Evolutionary conservation across 1,139 yeast species (phyloP).

Genomic region (Pichia kudriavzevii): DNA sequence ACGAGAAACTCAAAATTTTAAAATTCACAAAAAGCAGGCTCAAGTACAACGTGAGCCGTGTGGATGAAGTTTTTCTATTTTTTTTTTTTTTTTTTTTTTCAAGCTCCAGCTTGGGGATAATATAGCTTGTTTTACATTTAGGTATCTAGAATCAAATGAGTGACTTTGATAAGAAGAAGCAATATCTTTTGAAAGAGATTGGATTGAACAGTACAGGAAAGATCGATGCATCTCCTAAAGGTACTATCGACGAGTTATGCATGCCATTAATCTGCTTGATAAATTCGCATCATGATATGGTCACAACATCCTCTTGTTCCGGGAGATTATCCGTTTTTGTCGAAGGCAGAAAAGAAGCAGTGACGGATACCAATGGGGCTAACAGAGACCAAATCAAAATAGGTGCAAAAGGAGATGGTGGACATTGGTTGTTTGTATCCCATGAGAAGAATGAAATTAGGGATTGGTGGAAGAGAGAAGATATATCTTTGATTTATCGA

Average conservation of each 20-base stretch:
- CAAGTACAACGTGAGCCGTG: too few relatives aligned
- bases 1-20: too few relatives aligned
- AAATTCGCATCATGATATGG: conserved; percentile 58
- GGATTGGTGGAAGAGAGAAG: conserved; percentile 38
- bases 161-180: conserved; percentile 59
- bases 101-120: too few relatives aligned
- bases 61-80: too few relatives aligned
- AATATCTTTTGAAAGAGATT: conserved; percentile 49
- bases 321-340: conserved; percentile 78
- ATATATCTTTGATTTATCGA: neutral
- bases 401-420: conserved; percentile 84
- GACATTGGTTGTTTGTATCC: conserved; percentile 77
- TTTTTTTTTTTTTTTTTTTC: too few relatives aligned
- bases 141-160: too few relatives aligned
- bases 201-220: conserved; percentile 32
- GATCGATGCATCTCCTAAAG: conserved; percentile 78
- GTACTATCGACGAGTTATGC: conserved; percentile 66
- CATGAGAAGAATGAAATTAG: conserved; percentile 50
- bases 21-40: too few relatives aligned
- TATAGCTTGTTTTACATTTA: too few relatives aligned
- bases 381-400: conserved; percentile 30
- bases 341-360: conserved; percentile 48
- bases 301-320: conserved; percentile 83
- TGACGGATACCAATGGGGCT: conserved; percentile 2
- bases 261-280: conserved; percentile 63